These are phyloP conservation scores for Leishmania aethiopica DNA, from an alignment of 208 protist genomes.

Conservation along the genomic window DNA sequence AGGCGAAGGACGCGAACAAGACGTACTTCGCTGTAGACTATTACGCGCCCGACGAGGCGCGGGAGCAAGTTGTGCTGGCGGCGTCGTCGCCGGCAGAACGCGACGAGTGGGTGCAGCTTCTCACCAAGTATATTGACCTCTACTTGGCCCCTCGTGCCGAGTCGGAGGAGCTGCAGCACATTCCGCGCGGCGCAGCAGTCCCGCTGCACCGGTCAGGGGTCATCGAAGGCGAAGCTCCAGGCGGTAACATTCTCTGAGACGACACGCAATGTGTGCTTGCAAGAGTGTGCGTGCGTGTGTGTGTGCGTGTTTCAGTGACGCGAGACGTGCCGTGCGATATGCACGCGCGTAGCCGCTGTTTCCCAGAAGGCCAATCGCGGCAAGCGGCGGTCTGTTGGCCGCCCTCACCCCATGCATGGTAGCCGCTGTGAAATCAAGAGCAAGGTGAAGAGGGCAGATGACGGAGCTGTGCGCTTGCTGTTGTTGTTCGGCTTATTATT, in stretches of 20 bases:
- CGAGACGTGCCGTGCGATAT: neutral
- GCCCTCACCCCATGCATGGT: neutral
- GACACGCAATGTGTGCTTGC: neutral
- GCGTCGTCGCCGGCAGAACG: constrained; percentile 39
- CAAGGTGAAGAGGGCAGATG: neutral
- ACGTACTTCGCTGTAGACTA: constrained; percentile 73
- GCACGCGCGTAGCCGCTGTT: neutral
- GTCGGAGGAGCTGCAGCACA: constrained; percentile 54
- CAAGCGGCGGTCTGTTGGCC: neutral
- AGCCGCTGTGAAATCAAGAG: neutral
- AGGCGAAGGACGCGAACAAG: constrained; percentile 37
- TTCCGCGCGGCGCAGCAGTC: constrained; percentile 36
- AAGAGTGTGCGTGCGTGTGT: neutral
- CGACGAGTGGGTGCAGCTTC: constrained; percentile 61
- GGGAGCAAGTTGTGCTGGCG: constrained; percentile 48
- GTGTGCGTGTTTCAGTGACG: constrained; percentile 5
- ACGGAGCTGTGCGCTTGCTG: no score
- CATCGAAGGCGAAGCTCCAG: constrained; percentile 69
- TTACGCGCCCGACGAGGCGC: constrained; percentile 24
- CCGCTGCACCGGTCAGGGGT: constrained; percentile 52
- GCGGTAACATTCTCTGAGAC: constrained; percentile 37
- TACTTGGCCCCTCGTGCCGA: constrained; percentile 58
- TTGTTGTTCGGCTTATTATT: neutral
- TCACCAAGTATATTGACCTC: constrained; percentile 72
- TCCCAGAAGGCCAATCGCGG: neutral